These are phyloP conservation scores for Marchantia paleacea DNA, from an alignment of 225 moss, liverwort and hornwort species.

Conservation along the genomic window DNA sequence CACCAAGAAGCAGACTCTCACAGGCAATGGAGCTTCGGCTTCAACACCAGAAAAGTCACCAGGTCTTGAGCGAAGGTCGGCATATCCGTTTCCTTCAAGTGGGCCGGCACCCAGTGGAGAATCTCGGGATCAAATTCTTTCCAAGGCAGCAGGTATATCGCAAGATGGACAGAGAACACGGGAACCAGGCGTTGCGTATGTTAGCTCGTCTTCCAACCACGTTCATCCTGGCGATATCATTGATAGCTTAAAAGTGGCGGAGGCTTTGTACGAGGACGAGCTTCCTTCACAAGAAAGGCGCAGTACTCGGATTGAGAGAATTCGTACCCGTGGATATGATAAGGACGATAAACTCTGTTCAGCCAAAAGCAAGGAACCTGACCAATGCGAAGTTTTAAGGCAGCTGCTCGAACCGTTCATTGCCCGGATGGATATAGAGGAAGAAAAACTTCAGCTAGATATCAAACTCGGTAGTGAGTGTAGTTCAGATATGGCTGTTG, in stretches of 20 bases:
- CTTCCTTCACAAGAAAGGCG: constrained; percentile 75
- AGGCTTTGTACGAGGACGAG: constrained; percentile 53
- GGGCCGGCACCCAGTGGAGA: background rate
- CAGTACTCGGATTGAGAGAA: constrained; percentile 67
- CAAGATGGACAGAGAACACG: constrained; percentile 42
- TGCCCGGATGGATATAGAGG: constrained; percentile 16
- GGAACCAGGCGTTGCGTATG: constrained; percentile 28
- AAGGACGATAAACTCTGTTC: constrained; percentile 69
- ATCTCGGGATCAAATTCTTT: background rate
- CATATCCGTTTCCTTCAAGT: constrained; percentile 7
- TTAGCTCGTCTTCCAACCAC: constrained; percentile 8
- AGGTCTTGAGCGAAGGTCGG: constrained; percentile 10
- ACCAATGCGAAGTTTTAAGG: constrained; percentile 64
- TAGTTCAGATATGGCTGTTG: constrained; percentile 1
- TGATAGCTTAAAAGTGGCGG: constrained; percentile 45
- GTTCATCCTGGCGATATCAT: constrained; percentile 43
- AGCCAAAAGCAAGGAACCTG: constrained; percentile 47
- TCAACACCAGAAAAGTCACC: constrained; percentile 6
- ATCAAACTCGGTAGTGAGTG: constrained; percentile 2
- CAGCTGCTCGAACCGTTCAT: constrained; percentile 68
- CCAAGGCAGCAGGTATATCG: background rate
- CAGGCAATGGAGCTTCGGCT: background rate
- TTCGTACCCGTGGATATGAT: constrained; percentile 77
- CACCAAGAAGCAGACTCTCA: constrained; percentile 3
- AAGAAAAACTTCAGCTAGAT: background rate